Evolutionary conservation across 1,139 yeast genomes (phyloP).

Genomic region (Geotrichum macrosporum): DNA sequence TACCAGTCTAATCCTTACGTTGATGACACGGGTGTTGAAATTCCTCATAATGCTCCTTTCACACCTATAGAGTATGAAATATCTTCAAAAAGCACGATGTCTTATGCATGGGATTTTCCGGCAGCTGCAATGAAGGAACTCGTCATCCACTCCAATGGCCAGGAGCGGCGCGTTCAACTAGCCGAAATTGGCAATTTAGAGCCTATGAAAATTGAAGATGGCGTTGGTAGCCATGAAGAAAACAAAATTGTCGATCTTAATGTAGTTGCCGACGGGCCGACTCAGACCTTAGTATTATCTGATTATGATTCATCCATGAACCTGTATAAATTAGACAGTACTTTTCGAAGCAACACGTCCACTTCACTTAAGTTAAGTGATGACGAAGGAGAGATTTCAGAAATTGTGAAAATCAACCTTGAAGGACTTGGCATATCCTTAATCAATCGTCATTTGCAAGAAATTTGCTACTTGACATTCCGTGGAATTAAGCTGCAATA

Average conservation of each 20-base stretch:
- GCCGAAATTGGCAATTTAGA: slow-evolving; percentile 88
- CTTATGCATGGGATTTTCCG: slow-evolving; percentile 96
- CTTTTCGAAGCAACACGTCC: slow-evolving; percentile 17
- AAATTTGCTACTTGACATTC: slow-evolving; percentile 72
- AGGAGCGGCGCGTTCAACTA: slow-evolving; percentile 72
- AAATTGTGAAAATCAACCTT: slow-evolving; percentile 50
- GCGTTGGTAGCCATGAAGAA: slow-evolving; percentile 39
- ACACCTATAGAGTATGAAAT: slow-evolving; percentile 61
- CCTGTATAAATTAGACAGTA: slow-evolving; percentile 50
- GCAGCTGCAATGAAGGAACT: slow-evolving; percentile 81
- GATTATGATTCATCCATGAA: slow-evolving; percentile 75
- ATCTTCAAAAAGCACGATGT: slow-evolving; percentile 92
- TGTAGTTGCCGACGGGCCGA: slow-evolving; percentile 94
- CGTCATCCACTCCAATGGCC: slow-evolving; percentile 59
- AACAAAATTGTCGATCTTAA: slow-evolving; percentile 74
- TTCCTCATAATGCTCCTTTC: slow-evolving; percentile 31
- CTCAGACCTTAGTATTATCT: slow-evolving; percentile 78
- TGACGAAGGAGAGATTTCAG: slow-evolving; percentile 55
- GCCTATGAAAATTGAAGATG: slow-evolving; percentile 61
- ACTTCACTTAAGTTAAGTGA: slow-evolving; percentile 49
- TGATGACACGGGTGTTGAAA: slow-evolving; percentile 62
- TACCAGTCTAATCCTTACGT: slow-evolving; percentile 81
- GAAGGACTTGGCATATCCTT: slow-evolving; percentile 89
- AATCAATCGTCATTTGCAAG: slow-evolving; percentile 65
- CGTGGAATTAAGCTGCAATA: slow-evolving; percentile 77